phyloP scores from a whole-genome alignment of 495 filamentous ascomycete genomes.

The Jackrogersella multiformis region DNA sequence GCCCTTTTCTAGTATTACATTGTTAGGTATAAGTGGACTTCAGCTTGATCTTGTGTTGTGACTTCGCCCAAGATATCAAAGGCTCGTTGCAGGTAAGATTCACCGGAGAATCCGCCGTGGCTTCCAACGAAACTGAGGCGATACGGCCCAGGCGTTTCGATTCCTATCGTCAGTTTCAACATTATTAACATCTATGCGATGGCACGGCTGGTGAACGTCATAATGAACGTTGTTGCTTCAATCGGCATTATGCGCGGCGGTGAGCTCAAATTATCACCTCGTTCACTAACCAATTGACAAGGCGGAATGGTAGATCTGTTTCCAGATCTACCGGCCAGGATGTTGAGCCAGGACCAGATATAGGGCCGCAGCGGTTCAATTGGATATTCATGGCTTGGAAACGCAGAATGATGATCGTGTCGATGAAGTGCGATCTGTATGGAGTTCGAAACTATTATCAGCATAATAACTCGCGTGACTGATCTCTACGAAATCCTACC shows the following conservation, averaged over 20 bases:
- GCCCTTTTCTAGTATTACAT: too few species aligned
- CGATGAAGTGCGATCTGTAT: slow-evolving; percentile 4
- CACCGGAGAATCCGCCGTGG: neutral
- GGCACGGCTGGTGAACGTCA: neutral
- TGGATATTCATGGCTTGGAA: neutral
- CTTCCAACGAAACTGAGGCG: neutral
- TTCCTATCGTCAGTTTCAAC: neutral
- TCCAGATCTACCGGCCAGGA: neutral
- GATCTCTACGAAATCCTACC: slow-evolving; percentile 22
- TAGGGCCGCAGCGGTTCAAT: neutral
- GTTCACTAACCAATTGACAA: slow-evolving; percentile 2
- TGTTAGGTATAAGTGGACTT: too few species aligned
- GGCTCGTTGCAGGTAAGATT: too few species aligned
- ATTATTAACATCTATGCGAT: neutral
- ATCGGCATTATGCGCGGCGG: neutral
- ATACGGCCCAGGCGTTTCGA: neutral
- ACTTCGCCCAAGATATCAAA: too few species aligned
- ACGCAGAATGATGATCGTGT: neutral
- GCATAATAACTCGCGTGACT: slow-evolving; percentile 24
- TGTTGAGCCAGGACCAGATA: neutral
- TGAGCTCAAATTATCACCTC: neutral
- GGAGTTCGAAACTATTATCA: slow-evolving; percentile 27
- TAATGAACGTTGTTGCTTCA: slow-evolving; percentile 13
- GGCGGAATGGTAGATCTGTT: neutral
- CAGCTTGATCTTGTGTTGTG: too few species aligned